Conservation (phyloP, 192 early-diverging fungal species). For the Allomyces arbusculus region DNA sequence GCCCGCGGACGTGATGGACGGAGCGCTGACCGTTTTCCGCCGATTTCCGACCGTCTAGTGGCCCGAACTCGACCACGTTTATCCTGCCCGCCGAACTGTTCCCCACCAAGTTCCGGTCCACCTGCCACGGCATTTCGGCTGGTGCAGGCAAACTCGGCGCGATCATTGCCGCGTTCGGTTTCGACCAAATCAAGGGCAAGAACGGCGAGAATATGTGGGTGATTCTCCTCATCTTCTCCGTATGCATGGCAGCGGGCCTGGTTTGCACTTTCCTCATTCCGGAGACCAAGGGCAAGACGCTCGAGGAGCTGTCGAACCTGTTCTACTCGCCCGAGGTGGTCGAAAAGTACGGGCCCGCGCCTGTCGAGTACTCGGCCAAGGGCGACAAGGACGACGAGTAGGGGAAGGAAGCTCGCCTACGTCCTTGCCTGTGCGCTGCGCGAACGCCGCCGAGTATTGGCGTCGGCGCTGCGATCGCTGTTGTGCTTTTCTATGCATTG, state of each 20-base stretch:
- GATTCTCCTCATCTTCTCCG: constrained; percentile 21
- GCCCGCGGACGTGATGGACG: too few species aligned
- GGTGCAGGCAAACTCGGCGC: constrained; percentile 61
- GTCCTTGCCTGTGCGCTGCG: neutral
- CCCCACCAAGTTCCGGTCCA: constrained; percentile 62
- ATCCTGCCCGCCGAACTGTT: constrained; percentile 65
- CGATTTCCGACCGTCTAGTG: neutral
- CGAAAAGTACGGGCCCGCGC: neutral
- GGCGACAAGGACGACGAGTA: neutral
- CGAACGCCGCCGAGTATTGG: neutral
- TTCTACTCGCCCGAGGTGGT: neutral
- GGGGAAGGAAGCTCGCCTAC: neutral
- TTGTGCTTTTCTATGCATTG: too few species aligned
- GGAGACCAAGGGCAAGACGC: constrained; percentile 53
- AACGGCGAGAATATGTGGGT: constrained; percentile 43
- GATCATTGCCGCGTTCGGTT: constrained; percentile 50
- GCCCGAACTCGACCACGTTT: constrained; percentile 29
- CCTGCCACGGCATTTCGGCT: constrained; percentile 61
- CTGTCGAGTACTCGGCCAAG: neutral
- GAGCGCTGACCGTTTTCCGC: too few species aligned
- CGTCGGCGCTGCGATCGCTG: too few species aligned
- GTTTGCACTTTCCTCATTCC: constrained; percentile 42
- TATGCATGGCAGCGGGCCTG: neutral
- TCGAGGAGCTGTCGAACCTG: constrained; percentile 43
- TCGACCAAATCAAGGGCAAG: constrained; percentile 44